Evolutionary conservation across 805 yeast species (phyloP), one percentile per base, ranked within the genome.

Genomic region (Kuraishia borneana): DNA sequence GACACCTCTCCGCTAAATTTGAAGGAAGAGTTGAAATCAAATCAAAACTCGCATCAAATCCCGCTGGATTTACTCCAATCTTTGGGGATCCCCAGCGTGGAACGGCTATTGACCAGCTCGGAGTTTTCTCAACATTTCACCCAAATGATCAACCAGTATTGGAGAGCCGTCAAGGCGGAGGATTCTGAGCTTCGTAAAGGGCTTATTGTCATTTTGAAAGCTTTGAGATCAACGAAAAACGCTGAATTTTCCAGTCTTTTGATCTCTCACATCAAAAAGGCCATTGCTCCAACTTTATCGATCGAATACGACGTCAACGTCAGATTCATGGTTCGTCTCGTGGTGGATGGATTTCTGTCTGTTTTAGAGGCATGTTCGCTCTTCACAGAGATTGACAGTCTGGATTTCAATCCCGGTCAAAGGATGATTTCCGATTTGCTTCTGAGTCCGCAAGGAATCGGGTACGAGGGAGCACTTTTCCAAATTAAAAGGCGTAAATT

Each of bases 291-390:
- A 1, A 49, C 59, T 0, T 31, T 57, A 13, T 44, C 56, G 16
- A 38, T 58, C 19, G 61, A 60, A 29, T 61, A 57, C 36, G 53
- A 58, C 2, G 40, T 51, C 18, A 55, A 61, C 35, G 41, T 56
- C 30, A 62, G 53, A 26, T 49, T 67, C 9, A 41, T 65, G 5
- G 36, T 56, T n/a, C 58, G 52, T 20, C 38, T 68, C 29, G 43
- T 68, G 1, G 37, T 58, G 9, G 55, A 61, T 34, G 63, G 58
- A 14, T 50, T 67, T 27, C 40, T 63, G 2, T 42, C 48, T 2
- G 31, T 69, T 3, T 47, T 55, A 12, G 41, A 53, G 2, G 42
- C 30, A 4, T 26, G 29, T 21, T 26, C 30, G 21, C 30, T 23
- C 14, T 22, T 35, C 20, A 21, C 33, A 5, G 36, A 36, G 21